Evolutionary conservation across 768 basidiomycete species (phyloP).

Genomic region (Kwoniella europaea): DNA sequence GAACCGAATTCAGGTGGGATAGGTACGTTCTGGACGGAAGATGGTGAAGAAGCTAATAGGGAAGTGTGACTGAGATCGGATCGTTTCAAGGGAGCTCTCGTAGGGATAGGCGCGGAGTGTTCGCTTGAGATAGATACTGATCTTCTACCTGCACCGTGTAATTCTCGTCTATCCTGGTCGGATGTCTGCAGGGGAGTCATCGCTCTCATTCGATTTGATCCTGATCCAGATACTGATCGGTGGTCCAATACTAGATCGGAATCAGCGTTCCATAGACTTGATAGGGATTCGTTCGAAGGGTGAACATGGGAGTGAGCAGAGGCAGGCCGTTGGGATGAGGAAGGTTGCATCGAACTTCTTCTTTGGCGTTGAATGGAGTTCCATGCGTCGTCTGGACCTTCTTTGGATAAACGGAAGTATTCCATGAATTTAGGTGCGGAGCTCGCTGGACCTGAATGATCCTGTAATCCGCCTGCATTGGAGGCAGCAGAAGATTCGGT

Average conservation of each 20-base stretch:
- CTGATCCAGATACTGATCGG: slow-evolving; percentile 33
- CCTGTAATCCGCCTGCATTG: slow-evolving; percentile 17
- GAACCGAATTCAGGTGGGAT: slow-evolving; percentile 47
- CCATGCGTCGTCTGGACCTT: slow-evolving; percentile 51
- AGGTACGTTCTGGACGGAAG: slow-evolving; percentile 1
- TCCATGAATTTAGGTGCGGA: slow-evolving; percentile 47
- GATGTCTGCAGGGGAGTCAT: slow-evolving; percentile 34
- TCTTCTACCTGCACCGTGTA: slow-evolving; percentile 16
- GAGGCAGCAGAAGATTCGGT: slow-evolving; percentile 42
- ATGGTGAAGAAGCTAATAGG: slow-evolving; percentile 32
- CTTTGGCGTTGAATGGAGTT: slow-evolving; percentile 40
- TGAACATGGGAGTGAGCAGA: slow-evolving; percentile 8
- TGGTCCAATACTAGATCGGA: slow-evolving; percentile 24
- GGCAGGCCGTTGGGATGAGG: slow-evolving; percentile 18
- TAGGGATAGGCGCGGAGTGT: slow-evolving; percentile 26
- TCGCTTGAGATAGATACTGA: slow-evolving; percentile 30
- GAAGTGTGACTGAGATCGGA: slow-evolving; percentile 48
- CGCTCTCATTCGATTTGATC: slow-evolving; percentile 31
- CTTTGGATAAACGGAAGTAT: slow-evolving; percentile 46
- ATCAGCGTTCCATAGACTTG: slow-evolving; percentile 37
- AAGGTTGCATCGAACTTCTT: slow-evolving; percentile 42
- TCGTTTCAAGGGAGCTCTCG: slow-evolving; percentile 31
- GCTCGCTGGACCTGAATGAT: slow-evolving; percentile 32
- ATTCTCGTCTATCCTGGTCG: slow-evolving; percentile 20
- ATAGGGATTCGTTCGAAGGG: slow-evolving; percentile 40